Conservation (phyloP, 1,284 basidiomycete genomes). For the Cutaneotrichosporon curvatum region DNA sequence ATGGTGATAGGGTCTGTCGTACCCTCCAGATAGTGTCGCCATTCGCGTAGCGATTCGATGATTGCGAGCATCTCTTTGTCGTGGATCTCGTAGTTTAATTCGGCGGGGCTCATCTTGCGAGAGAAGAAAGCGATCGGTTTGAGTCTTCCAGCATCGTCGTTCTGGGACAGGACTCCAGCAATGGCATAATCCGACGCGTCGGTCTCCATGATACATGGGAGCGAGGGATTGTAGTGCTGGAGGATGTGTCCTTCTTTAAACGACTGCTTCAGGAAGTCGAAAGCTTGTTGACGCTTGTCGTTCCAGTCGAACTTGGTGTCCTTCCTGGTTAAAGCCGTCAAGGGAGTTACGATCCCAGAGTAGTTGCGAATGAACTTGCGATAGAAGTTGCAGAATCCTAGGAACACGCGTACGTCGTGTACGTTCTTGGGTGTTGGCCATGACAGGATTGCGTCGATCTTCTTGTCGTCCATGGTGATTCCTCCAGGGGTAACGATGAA, state of each 20-base stretch:
- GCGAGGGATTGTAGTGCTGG: slow-evolving; percentile 2
- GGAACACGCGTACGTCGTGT: slow-evolving; percentile 40
- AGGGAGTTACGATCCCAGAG: slow-evolving; percentile 34
- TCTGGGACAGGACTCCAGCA: slow-evolving; percentile 7
- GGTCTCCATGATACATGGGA: not conserved
- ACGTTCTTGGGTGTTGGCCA: slow-evolving; percentile 46
- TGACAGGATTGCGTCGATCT: slow-evolving; percentile 29
- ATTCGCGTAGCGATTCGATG: slow-evolving; percentile 44
- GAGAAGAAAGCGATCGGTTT: slow-evolving; percentile 45
- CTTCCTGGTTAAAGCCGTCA: slow-evolving; percentile 22
- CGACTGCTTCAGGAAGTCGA: not conserved
- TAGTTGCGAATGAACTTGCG: slow-evolving; percentile 45
- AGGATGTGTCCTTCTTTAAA: not conserved
- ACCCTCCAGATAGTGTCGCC: slow-evolving; percentile 46
- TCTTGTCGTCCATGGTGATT: slow-evolving; percentile 42
- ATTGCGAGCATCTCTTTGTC: slow-evolving; percentile 52
- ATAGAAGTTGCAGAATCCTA: slow-evolving; percentile 47
- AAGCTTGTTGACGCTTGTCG: not conserved
- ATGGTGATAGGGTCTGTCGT: slow-evolving; percentile 28
- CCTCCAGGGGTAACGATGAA: slow-evolving; percentile 14
- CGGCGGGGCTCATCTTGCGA: slow-evolving; percentile 29
- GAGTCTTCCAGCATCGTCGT: slow-evolving; percentile 23
- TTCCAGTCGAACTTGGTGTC: slow-evolving; percentile 17
- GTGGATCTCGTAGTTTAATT: slow-evolving; percentile 50
- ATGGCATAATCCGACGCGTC: slow-evolving; percentile 13